Evolutionary conservation across 2,329 filamentous ascomycete genomes (phyloP).

Genomic region (Colletotrichum nymphaeae): DNA sequence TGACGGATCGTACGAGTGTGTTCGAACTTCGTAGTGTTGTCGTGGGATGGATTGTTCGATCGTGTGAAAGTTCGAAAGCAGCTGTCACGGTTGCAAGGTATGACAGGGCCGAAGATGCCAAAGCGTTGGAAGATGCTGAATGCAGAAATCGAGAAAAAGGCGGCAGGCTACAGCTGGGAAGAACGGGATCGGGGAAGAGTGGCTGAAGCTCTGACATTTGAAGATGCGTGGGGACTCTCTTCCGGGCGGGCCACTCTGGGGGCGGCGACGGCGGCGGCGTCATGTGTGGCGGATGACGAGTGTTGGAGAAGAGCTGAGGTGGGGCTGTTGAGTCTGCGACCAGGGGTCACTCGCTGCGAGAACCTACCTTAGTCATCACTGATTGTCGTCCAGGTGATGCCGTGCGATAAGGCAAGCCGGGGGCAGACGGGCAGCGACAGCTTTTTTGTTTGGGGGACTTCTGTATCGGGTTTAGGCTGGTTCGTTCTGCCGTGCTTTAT

Average conservation of each 20-base stretch:
- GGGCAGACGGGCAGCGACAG: not conserved
- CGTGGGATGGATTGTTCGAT: too few species aligned
- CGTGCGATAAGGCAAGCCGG: not conserved
- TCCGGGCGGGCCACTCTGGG: not conserved
- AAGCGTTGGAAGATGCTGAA: not conserved
- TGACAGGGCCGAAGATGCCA: not conserved
- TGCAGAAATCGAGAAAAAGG: not conserved
- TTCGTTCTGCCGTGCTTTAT: not conserved
- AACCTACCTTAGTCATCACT: slow-evolving; percentile 36
- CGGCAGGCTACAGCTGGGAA: not conserved
- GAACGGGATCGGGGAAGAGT: slow-evolving; percentile 26
- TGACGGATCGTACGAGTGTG: not conserved
- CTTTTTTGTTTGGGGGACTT: slow-evolving; percentile 31
- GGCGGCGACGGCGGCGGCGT: not conserved
- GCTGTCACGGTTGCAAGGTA: too few species aligned
- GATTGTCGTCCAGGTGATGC: slow-evolving; percentile 47
- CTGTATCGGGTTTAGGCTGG: not conserved
- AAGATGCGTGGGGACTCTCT: slow-evolving; percentile 11
- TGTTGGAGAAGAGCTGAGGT: not conserved
- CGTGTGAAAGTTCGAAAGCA: too few species aligned
- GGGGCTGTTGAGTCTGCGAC: not conserved
- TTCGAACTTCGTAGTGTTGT: not conserved
- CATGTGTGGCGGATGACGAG: slow-evolving; percentile 32
- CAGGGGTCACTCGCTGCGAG: not conserved
- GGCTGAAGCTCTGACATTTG: slow-evolving; percentile 36